A percentile compares a stretch with the other conserved stretches of the same genome.
Evolutionary conservation across 2,329 filamentous ascomycete genomes (phyloP).

Genomic region (Ophiosphaerella korrae): DNA sequence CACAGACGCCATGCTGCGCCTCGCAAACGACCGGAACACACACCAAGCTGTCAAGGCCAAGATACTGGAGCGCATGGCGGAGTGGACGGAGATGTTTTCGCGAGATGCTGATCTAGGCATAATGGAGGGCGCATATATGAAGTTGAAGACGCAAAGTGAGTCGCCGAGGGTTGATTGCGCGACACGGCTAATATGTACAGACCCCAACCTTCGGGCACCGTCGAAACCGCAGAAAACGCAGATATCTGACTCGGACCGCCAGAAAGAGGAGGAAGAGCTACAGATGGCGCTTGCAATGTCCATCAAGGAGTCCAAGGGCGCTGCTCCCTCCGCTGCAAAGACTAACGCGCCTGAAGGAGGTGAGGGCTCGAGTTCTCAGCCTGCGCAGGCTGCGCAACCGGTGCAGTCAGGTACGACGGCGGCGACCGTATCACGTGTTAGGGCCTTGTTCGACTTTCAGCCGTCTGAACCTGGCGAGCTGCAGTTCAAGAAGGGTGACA

Average conservation of each 20-base stretch:
- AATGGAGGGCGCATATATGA: slow-evolving; percentile 94
- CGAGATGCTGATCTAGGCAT: slow-evolving; percentile 90
- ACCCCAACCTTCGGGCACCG: slow-evolving; percentile 87
- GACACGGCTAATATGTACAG: slow-evolving; percentile 52
- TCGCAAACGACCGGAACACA: slow-evolving; percentile 92
- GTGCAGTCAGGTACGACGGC: slow-evolving; percentile 86
- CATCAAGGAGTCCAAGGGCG: slow-evolving; percentile 76
- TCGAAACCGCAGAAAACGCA: slow-evolving; percentile 92
- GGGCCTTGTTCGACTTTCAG: slow-evolving; percentile 91
- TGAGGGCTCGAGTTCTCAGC: slow-evolving; percentile 22
- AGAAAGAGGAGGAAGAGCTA: slow-evolving; percentile 95
- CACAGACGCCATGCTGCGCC: slow-evolving; percentile 87
- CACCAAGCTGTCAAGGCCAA: slow-evolving; percentile 96
- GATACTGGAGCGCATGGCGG: slow-evolving; percentile 94
- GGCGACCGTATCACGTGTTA: slow-evolving; percentile 91
- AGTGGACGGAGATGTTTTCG: slow-evolving; percentile 94
- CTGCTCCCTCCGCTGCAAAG: slow-evolving; percentile 48
- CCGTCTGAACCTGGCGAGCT: slow-evolving; percentile 93
- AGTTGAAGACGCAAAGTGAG: slow-evolving; percentile 73
- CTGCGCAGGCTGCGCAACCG: slow-evolving; percentile 58
- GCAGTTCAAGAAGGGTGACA: slow-evolving; percentile 94
- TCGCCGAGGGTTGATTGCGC: neutral
- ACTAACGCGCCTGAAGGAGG: slow-evolving; percentile 47
- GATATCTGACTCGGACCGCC: slow-evolving; percentile 85
- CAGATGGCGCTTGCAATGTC: slow-evolving; percentile 95